phyloP scores from a whole-genome alignment of 257 asterid genomes.

The Echites panduratus region DNA sequence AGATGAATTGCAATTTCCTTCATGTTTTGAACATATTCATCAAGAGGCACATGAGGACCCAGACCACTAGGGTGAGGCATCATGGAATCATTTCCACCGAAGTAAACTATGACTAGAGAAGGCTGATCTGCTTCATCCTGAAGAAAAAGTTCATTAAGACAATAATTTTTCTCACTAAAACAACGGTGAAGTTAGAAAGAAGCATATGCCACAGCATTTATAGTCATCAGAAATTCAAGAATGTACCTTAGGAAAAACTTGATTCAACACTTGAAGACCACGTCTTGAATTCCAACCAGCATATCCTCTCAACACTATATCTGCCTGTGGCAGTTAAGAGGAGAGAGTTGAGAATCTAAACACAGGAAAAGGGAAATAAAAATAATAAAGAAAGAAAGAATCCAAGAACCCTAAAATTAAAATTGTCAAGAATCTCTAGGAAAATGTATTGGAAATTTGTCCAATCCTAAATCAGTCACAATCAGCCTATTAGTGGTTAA shows the following conservation, averaged over 20 bases:
- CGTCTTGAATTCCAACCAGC: conserved; percentile 65
- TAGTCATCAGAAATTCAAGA: not conserved
- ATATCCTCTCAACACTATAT: conserved; percentile 60
- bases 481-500: no score
- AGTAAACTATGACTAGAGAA: conserved; percentile 67
- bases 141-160: conserved; percentile 4
- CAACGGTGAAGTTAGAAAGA: not conserved
- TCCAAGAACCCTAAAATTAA: not conserved
- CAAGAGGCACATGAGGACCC: conserved; percentile 77
- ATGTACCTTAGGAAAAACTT: conserved; percentile 58
- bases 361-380: not conserved
- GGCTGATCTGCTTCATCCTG: conserved; percentile 72
- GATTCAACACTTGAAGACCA: conserved; percentile 47
- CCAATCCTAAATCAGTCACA: no score
- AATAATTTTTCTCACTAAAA: not conserved
- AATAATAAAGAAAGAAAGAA: no score
- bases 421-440: not conserved
- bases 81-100: conserved; percentile 82
- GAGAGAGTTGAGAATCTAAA: not conserved
- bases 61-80: conserved; percentile 64
- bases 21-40: conserved; percentile 79
- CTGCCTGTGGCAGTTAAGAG: conserved; percentile 42
- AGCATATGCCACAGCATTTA: not conserved
- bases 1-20: conserved; percentile 47
- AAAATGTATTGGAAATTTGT: not conserved